A percentile compares a stretch with the other conserved stretches of the same genome.
phyloP scores from a whole-genome alignment of 2,329 filamentous ascomycete genomes.

The Sporothrix mexicana region DNA sequence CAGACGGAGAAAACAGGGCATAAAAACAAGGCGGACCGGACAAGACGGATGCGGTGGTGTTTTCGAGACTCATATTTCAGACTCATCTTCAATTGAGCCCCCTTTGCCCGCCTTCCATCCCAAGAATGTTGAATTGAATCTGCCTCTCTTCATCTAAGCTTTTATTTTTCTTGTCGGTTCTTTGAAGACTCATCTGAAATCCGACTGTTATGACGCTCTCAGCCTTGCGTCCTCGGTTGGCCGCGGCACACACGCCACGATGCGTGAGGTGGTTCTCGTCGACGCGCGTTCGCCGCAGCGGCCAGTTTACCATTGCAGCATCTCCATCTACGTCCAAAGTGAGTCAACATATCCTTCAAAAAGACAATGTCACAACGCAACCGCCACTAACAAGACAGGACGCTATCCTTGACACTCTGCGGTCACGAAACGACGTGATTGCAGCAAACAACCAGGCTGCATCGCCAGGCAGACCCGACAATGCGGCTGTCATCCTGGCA shows the following conservation, averaged over 20 bases:
- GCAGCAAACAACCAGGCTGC: not conserved
- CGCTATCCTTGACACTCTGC: constrained; percentile 34
- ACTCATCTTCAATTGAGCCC: no score
- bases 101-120: no score
- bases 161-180: not conserved
- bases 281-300: not conserved
- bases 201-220: constrained; percentile 30
- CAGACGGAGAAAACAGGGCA: not conserved
- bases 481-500: constrained; percentile 56
- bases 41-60: not conserved
- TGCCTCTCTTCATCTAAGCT: not conserved
- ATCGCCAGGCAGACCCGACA: constrained; percentile 40
- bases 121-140: not conserved
- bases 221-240: constrained; percentile 29
- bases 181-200: not conserved
- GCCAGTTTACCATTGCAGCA: constrained; percentile 37
- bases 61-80: not conserved
- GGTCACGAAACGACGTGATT: not conserved
- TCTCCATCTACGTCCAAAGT: constrained; percentile 35
- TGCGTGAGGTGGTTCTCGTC: constrained; percentile 28
- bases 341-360: not conserved
- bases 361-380: not conserved
- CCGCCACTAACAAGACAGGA: constrained; percentile 24
- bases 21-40: not conserved
- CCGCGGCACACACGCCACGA: constrained; percentile 12